Evolutionary conservation across 805 yeast genomes (phyloP).

Genomic region (Lachancea fermentati): DNA sequence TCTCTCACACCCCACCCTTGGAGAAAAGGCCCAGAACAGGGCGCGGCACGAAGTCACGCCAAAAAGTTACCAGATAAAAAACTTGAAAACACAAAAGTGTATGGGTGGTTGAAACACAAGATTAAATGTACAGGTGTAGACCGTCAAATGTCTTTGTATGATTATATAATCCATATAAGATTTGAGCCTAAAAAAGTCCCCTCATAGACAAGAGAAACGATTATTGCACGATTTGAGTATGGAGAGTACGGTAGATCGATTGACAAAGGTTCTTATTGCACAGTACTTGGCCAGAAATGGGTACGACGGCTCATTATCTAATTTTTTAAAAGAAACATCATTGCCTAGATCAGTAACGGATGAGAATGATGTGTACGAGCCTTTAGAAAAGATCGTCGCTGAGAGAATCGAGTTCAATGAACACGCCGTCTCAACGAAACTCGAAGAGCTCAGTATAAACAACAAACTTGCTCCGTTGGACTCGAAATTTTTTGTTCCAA

Average conservation of each 20-base stretch:
- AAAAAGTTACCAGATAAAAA: too few species aligned
- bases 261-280: conserved; percentile 43
- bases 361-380: conserved; percentile 11
- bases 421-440: conserved; percentile 8
- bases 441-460: conserved; percentile 16
- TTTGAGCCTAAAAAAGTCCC: too few species aligned
- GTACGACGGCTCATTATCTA: conserved; percentile 39
- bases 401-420: conserved; percentile 28
- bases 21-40: too few species aligned
- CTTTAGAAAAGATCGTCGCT: conserved; percentile 18
- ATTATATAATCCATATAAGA: not conserved
- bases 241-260: conserved; percentile 4
- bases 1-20: too few species aligned
- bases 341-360: conserved; percentile 9
- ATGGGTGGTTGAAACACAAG: not conserved
- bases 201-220: too few species aligned
- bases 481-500: conserved; percentile 7
- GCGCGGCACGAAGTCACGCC: too few species aligned
- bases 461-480: conserved; percentile 11
- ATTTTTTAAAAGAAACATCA: conserved; percentile 38
- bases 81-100: not conserved
- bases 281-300: conserved; percentile 52
- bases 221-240: too few species aligned
- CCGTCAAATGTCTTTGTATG: not conserved
- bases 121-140: not conserved